Percentiles rank a stretch among this genome's conserved stretches.
Evolutionary conservation across 2,329 filamentous ascomycete genomes (phyloP).

Genomic region (Fusarium xyrophilum): DNA sequence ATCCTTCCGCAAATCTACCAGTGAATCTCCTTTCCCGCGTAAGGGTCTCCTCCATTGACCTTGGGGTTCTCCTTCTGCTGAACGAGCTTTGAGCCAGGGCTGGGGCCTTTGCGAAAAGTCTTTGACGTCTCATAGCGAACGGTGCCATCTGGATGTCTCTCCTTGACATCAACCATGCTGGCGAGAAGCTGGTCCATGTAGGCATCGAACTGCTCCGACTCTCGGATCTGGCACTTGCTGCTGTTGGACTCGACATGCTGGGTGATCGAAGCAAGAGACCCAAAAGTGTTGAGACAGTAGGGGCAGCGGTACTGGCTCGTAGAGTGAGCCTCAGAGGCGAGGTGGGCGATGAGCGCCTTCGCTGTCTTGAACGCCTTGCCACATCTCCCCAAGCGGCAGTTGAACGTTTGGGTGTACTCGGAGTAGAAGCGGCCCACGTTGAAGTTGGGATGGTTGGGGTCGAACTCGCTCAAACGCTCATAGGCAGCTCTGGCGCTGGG

Average conservation of each 20-base stretch:
- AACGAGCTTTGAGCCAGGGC: not conserved
- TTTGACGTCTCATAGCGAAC: constrained; percentile 39
- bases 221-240: constrained; percentile 52
- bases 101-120: not conserved
- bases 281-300: constrained; percentile 53
- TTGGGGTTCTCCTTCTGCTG: not conserved
- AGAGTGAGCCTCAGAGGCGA: constrained; percentile 53
- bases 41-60: not conserved
- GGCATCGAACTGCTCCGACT: constrained; percentile 47
- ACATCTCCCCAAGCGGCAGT: constrained; percentile 62
- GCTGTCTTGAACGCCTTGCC: constrained; percentile 51
- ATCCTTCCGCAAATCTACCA: constrained; percentile 12
- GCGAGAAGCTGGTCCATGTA: constrained; percentile 46
- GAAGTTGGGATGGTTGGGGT: constrained; percentile 58
- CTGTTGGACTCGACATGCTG: constrained; percentile 57
- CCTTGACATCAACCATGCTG: constrained; percentile 42
- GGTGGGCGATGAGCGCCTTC: constrained; percentile 50
- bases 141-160: constrained; percentile 40
- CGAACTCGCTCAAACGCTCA: constrained; percentile 41
- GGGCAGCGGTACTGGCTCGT: constrained; percentile 51
- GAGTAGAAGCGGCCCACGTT: constrained; percentile 56
- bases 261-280: constrained; percentile 52
- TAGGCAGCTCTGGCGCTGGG: constrained; percentile 17
- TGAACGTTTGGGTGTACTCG: constrained; percentile 52
- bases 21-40: not conserved